Percentiles rank a stretch among this genome's conserved stretches.
Conservation (phyloP, 169 alveolate species). For the Eimeria maxima region DNA sequence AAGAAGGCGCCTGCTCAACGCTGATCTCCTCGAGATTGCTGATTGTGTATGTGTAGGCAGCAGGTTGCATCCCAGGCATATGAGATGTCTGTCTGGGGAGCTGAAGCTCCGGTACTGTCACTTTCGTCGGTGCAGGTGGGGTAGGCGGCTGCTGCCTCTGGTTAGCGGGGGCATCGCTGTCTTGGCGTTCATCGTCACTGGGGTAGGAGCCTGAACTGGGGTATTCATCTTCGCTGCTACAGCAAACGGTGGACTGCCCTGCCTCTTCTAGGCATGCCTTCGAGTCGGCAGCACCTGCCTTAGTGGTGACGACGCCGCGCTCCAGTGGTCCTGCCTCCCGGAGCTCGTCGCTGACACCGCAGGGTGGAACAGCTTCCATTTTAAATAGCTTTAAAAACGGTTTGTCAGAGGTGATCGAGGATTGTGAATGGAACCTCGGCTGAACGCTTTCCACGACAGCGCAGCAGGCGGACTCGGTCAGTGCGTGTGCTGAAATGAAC, state of each 20-base stretch:
- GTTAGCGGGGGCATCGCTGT: conserved; percentile 38
- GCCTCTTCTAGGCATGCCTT: conserved; percentile 33
- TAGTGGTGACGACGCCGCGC: not conserved
- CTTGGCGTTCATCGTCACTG: conserved; percentile 75
- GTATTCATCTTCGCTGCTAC: conserved; percentile 72
- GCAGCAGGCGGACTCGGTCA: not conserved
- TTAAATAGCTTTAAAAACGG: not conserved
- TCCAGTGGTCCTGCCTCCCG: conserved; percentile 20
- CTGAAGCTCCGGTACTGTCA: not conserved
- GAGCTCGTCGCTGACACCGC: not conserved
- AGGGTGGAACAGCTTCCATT: conserved; percentile 32
- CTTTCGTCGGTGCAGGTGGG: not conserved
- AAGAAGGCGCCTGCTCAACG: conserved; percentile 21
- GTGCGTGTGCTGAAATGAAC: conserved; percentile 7
- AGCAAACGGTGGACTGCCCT: conserved; percentile 76
- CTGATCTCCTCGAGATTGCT: conserved; percentile 40
- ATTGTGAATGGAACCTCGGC: not conserved
- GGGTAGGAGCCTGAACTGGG: conserved; percentile 11
- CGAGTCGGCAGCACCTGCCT: conserved; percentile 55
- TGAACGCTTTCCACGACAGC: not conserved
- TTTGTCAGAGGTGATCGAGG: not conserved
- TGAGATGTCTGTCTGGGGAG: conserved; percentile 9
- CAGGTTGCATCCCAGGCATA: conserved; percentile 18
- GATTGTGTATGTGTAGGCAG: conserved; percentile 51
- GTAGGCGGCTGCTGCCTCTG: conserved; percentile 27